Conservation (phyloP, 495 filamentous ascomycete species). For the Rusavskia elegans region DNA sequence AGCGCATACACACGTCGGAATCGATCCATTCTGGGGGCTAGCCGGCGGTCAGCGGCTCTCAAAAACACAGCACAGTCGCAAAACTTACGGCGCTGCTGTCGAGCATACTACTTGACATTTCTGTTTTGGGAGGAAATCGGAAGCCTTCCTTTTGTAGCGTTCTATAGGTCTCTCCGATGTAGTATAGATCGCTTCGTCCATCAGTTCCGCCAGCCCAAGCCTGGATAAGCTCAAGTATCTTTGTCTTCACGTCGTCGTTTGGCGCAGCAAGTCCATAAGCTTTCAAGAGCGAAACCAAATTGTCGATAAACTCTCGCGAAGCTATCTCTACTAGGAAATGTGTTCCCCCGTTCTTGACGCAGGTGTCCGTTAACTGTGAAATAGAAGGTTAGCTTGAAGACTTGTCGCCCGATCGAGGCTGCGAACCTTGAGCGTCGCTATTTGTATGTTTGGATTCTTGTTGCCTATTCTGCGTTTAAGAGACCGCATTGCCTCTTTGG, state of each 20-base stretch:
- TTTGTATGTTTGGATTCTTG: conserved; percentile 90
- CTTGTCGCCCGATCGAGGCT: background rate
- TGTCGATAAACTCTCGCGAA: conserved; percentile 96
- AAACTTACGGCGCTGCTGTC: conserved; percentile 83
- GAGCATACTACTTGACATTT: conserved; percentile 84
- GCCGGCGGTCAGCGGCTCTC: conserved; percentile 8
- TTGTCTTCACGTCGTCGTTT: conserved; percentile 71
- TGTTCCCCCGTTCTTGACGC: conserved; percentile 94
- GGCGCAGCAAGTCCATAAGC: conserved; percentile 56
- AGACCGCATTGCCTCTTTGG: conserved; percentile 93
- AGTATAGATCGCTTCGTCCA: conserved; percentile 65
- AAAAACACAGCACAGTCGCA: too few species aligned
- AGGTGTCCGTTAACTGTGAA: conserved; percentile 76
- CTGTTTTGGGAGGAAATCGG: conserved; percentile 74
- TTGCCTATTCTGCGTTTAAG: conserved; percentile 87
- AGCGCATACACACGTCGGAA: conserved; percentile 97
- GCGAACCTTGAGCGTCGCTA: conserved; percentile 76
- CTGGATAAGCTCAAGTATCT: conserved; percentile 86
- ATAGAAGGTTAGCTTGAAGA: background rate
- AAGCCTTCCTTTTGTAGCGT: conserved; percentile 71
- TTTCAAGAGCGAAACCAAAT: conserved; percentile 76
- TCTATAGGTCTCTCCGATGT: conserved; percentile 75
- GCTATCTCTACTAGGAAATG: conserved; percentile 93
- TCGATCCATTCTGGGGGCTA: conserved; percentile 96
- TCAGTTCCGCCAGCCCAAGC: conserved; percentile 85